Evolutionary conservation across 169 alveolate species (phyloP), one percentile per base, ranked within the genome.

Genomic region (Fabrea salina): DNA sequence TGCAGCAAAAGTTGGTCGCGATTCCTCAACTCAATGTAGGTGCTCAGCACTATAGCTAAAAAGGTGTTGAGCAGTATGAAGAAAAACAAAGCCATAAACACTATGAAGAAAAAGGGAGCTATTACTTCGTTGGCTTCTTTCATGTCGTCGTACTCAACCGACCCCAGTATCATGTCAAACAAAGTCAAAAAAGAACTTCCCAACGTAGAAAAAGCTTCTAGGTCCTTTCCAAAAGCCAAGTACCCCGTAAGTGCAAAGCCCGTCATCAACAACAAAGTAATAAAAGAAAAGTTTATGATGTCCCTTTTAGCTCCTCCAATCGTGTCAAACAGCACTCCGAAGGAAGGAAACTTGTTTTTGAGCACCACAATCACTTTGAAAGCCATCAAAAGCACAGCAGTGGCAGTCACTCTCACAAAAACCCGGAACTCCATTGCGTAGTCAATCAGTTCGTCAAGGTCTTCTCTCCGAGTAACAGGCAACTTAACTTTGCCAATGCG

Each of bases 321-420:
- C 7, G 89, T 83, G 13, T 76, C 82, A 40, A 83, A 83, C 7
- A 83, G 70, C n/a, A 83, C 85, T 13, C 89, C 85, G 78, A 83
- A 83, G 0, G 89, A 77, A 2, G 89, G 89, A 32, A 83, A 83
- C 22, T 66, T 33, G n/a, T 47, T 49, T 54, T 49, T 66, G 11
- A 83, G 56, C 16, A 78, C 27, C 59, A 72, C 71, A 1, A 77
- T 3, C 43, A 68, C 51, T 37, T 78, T 76, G 16, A 83, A 58
- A 25, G 64, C 49, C 1, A 72, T 61, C 37, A 83, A 43, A n/a
- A 83, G 58, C 0, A 66, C 66, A 11, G 83, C 74, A 0, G 75
- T 40, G 6, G 83, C 58, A 2, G 61, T 33, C 2, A 82, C 40
- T 43, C 71, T 49, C 13, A 82, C 13, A 27, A 59, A 58, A 50